Evolutionary conservation across 2,329 filamentous ascomycete genomes (phyloP).

Genomic region (Chrysosphaeria jannelii): DNA sequence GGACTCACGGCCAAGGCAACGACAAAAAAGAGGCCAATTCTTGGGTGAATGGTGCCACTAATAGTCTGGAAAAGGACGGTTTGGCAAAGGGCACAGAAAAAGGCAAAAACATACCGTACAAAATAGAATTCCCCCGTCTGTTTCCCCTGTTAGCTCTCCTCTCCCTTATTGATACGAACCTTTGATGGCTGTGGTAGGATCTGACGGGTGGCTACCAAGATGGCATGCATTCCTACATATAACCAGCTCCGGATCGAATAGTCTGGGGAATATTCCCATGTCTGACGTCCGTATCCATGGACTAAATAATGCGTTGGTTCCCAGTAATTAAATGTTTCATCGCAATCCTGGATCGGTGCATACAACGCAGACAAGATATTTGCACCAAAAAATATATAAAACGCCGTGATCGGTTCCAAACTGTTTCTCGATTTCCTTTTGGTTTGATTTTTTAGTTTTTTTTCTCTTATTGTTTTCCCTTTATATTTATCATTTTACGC

Average conservation of each 20-base stretch:
- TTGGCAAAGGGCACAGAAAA: slow-evolving; percentile 54
- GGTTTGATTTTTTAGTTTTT: slow-evolving; percentile 5
- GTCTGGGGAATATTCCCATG: slow-evolving; percentile 93
- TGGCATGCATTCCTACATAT: slow-evolving; percentile 55
- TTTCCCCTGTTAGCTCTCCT: too few relatives aligned
- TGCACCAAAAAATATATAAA: slow-evolving; percentile 49
- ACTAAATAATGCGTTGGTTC: slow-evolving; percentile 84
- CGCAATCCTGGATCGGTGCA: slow-evolving; percentile 87
- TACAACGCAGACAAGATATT: slow-evolving; percentile 50
- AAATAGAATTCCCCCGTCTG: slow-evolving; percentile 79
- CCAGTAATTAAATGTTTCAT: slow-evolving; percentile 99
- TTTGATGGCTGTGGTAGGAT: slow-evolving; percentile 31
- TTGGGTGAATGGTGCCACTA: slow-evolving; percentile 44
- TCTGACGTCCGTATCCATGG: slow-evolving; percentile 80
- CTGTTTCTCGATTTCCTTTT: slow-evolving; percentile 21
- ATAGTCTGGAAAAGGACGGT: slow-evolving; percentile 54
- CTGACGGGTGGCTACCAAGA: slow-evolving; percentile 34
- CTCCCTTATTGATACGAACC: too few relatives aligned
- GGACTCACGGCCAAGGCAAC: slow-evolving; percentile 49
- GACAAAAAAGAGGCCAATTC: slow-evolving; percentile 64
- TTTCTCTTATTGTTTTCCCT: slow-evolving; percentile 14
- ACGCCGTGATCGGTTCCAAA: slow-evolving; percentile 43
- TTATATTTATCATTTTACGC: slow-evolving; percentile 1
- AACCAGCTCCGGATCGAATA: slow-evolving; percentile 91
- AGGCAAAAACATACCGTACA: slow-evolving; percentile 43